Evolutionary conservation across 2,329 filamentous ascomycete genomes (phyloP), one percentile per base, ranked within the genome.

Genomic region (Scytalidium lignicola): DNA sequence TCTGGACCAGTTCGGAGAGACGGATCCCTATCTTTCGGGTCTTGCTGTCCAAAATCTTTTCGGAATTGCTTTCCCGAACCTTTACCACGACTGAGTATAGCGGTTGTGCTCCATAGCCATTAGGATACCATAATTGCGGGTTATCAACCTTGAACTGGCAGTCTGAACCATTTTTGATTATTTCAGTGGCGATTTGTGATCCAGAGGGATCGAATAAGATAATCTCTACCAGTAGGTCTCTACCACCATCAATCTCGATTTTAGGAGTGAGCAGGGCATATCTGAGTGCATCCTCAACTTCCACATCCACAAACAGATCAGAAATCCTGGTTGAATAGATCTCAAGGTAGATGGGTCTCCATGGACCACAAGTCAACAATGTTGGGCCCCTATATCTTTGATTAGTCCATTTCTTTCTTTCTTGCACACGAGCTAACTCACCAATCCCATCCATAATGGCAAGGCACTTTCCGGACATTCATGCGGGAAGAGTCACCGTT

Each of bases 61-160:
- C 68, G 0, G 74, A 37, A n/a, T 17, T n/a, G 10, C 32, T 37
- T 17, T 37, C 8, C 15, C 5, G 6, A 5, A 37, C 15, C 15
- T 37, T 81, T 1, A 83, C 84, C 26, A 72, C 79, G 41, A 88
- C 69, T 0, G 72, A 78, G 66, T 90, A 90, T 1, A 90, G 67
- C 1, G 84, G 79, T 60, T 90, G 86, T 43, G 78, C 74, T 44
- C 86, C 86, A 58, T 89, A 89, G 13, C 84, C 77, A 51, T 81
- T 70, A 0, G 86, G 86, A 56, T 85, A 90, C 86, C 86, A 90
- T n/a, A 90, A 70, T 55, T 82, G 74, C 0, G 85, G 83, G 10
- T 79, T 74, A 41, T 70, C 62, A 39, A 83, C 71, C 28, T 69
- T 68, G 59, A 84, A 37, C n/a, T 37, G 32, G 32, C 32, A 37